Percentiles rank a stretch among this genome's conserved stretches.
Conservation (phyloP, 1,284 basidiomycete species). For the Flammula alnicola region DNA sequence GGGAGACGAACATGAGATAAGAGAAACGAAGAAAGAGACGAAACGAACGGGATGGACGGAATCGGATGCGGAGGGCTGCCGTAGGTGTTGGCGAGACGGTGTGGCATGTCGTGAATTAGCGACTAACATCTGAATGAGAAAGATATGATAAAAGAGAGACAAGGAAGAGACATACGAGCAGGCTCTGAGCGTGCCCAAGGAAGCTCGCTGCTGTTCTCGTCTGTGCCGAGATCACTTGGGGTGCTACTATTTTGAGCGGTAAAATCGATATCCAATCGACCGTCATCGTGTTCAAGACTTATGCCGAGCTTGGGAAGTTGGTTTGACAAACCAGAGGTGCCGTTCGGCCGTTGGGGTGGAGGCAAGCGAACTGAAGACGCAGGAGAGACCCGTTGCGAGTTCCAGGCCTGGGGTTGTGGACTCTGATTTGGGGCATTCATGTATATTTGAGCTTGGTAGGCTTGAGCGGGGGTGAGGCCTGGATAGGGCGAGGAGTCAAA, state of each 20-base stretch:
- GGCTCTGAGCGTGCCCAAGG: constrained; percentile 59
- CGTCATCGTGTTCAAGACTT: constrained; percentile 57
- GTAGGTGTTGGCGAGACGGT: constrained; percentile 27
- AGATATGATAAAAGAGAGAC: constrained; percentile 11
- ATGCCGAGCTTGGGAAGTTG: constrained; percentile 51
- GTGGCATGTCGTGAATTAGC: constrained; percentile 17
- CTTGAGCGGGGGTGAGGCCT: constrained; percentile 75
- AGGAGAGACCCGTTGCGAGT: constrained; percentile 30
- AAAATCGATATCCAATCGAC: constrained; percentile 64
- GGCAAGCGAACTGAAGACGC: constrained; percentile 30
- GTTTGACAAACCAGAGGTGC: constrained; percentile 25
- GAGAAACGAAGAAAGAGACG: constrained; percentile 19
- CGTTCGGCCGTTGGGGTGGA: constrained; percentile 30
- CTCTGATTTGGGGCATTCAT: constrained; percentile 40
- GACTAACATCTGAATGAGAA: constrained; percentile 17
- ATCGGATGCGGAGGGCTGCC: constrained; percentile 27
- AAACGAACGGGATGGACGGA: constrained; percentile 19
- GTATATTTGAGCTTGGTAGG: constrained; percentile 78
- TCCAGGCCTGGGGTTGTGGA: constrained; percentile 23
- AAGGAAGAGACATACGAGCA: constrained; percentile 31
- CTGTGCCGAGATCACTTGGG: constrained; percentile 45
- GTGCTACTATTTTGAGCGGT: constrained; percentile 34
- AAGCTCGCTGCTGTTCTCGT: constrained; percentile 62
- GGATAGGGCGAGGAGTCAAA: constrained; percentile 51
- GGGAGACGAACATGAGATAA: constrained; percentile 19